Percentiles rank a stretch among this genome's conserved stretches.
phyloP scores from a whole-genome alignment of 192 early-diverging fungal species.

The Oehlia diaphana region DNA sequence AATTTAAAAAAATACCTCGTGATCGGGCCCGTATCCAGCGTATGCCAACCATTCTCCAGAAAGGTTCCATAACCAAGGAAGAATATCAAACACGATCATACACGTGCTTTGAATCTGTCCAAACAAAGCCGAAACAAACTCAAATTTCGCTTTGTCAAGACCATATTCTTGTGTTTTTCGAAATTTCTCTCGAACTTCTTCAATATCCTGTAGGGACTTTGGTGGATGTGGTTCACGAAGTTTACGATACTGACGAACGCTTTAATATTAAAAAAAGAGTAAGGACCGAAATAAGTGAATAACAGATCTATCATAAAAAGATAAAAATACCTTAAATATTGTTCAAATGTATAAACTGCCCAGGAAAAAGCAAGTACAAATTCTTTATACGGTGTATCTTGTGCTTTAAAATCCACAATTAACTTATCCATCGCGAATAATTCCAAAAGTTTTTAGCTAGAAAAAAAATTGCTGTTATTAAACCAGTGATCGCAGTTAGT shows the following conservation, averaged over 20 bases:
- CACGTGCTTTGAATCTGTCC: conserved; percentile 65
- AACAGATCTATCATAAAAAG: neutral
- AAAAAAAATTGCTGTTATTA: neutral
- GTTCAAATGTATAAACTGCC: conserved; percentile 75
- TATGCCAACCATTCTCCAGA: conserved; percentile 54
- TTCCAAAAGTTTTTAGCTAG: neutral
- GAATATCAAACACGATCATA: conserved; percentile 66
- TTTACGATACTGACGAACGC: conserved; percentile 74
- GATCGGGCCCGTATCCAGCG: conserved; percentile 59
- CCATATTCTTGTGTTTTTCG: conserved; percentile 83
- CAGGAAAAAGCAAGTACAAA: conserved; percentile 73
- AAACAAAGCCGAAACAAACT: conserved; percentile 64
- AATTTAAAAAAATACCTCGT: conserved; percentile 58
- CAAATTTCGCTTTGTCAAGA: conserved; percentile 79
- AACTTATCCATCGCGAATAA: neutral
- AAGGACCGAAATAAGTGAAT: neutral
- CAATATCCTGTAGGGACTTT: conserved; percentile 63
- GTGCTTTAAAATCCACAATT: conserved; percentile 8
- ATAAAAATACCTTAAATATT: conserved; percentile 65
- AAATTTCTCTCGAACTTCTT: conserved; percentile 75
- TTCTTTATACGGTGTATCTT: conserved; percentile 68
- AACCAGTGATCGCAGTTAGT: too few relatives aligned
- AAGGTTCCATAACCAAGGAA: conserved; percentile 73
- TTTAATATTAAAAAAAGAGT: conserved; percentile 17
- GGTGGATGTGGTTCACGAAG: conserved; percentile 70